These are phyloP conservation scores for Claviceps pazoutovae DNA, from an alignment of 2,329 filamentous ascomycete species.

Conservation along the genomic window DNA sequence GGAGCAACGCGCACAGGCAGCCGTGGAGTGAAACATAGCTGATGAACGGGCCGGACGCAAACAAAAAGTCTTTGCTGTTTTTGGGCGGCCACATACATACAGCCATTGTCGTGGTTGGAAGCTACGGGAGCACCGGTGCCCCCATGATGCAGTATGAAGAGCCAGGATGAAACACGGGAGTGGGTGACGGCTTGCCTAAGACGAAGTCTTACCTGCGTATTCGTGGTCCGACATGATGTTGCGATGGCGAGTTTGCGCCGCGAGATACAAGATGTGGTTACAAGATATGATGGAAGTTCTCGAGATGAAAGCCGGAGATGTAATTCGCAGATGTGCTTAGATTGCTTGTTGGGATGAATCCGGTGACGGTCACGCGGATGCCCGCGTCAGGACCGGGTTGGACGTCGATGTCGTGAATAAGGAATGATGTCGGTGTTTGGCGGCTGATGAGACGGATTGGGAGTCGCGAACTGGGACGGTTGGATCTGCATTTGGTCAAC, in stretches of 20 bases:
- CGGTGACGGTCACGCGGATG: background rate
- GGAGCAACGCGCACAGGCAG: background rate
- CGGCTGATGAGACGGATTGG: background rate
- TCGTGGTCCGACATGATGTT: conserved; percentile 50
- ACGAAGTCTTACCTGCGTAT: conserved; percentile 39
- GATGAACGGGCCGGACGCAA: background rate
- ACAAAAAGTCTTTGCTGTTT: conserved; percentile 3
- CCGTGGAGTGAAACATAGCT: background rate
- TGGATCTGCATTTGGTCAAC: background rate
- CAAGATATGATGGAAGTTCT: no score
- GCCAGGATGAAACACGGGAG: background rate
- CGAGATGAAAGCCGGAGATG: no score
- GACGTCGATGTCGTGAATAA: background rate
- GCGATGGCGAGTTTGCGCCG: background rate
- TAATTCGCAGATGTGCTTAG: no score
- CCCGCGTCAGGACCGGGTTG: background rate
- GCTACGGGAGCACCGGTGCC: background rate
- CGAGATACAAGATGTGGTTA: no score
- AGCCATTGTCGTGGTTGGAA: background rate
- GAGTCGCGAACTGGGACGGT: background rate
- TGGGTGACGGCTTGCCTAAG: background rate
- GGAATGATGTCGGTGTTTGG: background rate
- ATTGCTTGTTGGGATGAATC: background rate
- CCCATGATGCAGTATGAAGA: background rate
- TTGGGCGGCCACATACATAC: background rate